Evolutionary conservation across 148 eudicot genomes (phyloP).

Genomic region (Cornus suecica): DNA sequence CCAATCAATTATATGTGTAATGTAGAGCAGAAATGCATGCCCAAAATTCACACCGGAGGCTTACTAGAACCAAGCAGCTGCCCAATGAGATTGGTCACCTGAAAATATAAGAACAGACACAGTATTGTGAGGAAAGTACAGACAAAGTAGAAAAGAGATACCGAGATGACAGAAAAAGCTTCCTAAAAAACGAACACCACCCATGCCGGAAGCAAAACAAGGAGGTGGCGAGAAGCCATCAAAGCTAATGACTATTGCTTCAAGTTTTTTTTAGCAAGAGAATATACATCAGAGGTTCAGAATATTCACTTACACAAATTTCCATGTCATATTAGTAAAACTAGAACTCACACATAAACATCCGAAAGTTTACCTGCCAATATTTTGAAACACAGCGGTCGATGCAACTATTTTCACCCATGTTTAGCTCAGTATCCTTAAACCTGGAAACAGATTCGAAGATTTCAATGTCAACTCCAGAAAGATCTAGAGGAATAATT

Average conservation of each 20-base stretch:
- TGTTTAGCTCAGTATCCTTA: slow-evolving; percentile 78
- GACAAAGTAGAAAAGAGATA: neutral
- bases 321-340: neutral
- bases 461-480: neutral
- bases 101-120: slow-evolving; percentile 9
- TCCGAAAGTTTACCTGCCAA: slow-evolving; percentile 57
- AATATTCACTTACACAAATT: neutral
- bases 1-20: no score
- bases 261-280: neutral
- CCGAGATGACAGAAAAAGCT: neutral
- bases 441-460: slow-evolving; percentile 45
- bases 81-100: slow-evolving; percentile 63
- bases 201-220: neutral
- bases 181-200: neutral
- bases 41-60: slow-evolving; percentile 39
- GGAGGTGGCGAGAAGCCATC: no score
- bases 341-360: neutral
- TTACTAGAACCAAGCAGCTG: slow-evolving; percentile 54
- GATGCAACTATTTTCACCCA: slow-evolving; percentile 87
- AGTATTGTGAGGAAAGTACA: neutral
- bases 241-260: neutral
- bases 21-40: neutral
- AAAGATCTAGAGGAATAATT: neutral
- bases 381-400: slow-evolving; percentile 93
- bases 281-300: neutral